These are phyloP conservation scores for Curvularia spicifera DNA, from an alignment of 2,329 filamentous ascomycete species.

Conservation along the genomic window DNA sequence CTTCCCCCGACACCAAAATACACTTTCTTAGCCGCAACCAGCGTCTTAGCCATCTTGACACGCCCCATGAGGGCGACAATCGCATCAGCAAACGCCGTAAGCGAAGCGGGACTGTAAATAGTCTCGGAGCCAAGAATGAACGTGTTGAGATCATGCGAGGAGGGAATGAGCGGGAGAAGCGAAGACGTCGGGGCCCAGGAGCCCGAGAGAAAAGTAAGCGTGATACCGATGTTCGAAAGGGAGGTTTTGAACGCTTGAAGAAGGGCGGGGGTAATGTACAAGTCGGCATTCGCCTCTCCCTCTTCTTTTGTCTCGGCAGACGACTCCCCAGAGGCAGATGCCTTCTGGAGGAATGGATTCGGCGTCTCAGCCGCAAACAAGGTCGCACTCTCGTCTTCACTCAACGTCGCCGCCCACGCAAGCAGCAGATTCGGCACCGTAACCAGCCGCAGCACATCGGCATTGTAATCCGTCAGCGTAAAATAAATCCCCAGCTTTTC, in stretches of 20 bases:
- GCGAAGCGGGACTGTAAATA: conserved; percentile 78
- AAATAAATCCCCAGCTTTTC: conserved; percentile 62
- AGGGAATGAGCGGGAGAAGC: conserved; percentile 65
- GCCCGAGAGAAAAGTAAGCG: conserved; percentile 73
- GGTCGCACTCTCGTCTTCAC: conserved; percentile 19
- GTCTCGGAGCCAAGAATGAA: conserved; percentile 76
- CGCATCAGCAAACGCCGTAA: conserved; percentile 71
- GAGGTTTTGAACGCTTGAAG: conserved; percentile 64
- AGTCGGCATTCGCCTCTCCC: conserved; percentile 55
- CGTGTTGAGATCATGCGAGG: conserved; percentile 48
- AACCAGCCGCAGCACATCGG: conserved; percentile 76
- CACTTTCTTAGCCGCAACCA: conserved; percentile 77
- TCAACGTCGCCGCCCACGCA: conserved; percentile 59
- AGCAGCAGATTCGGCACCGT: conserved; percentile 80
- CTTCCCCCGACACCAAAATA: conserved; percentile 88
- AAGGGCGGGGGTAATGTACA: conserved; percentile 68
- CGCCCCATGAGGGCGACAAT: conserved; percentile 64
- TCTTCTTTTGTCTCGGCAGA: background rate
- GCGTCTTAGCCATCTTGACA: conserved; percentile 63
- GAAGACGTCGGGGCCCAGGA: conserved; percentile 67
- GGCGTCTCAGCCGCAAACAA: conserved; percentile 21
- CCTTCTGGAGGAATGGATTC: conserved; percentile 24
- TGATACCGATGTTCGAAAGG: conserved; percentile 60
- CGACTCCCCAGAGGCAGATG: conserved; percentile 12
- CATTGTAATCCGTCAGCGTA: conserved; percentile 80